Conservation (phyloP, 192 early-diverging fungal species). For the Cetraspora pellucida region DNA sequence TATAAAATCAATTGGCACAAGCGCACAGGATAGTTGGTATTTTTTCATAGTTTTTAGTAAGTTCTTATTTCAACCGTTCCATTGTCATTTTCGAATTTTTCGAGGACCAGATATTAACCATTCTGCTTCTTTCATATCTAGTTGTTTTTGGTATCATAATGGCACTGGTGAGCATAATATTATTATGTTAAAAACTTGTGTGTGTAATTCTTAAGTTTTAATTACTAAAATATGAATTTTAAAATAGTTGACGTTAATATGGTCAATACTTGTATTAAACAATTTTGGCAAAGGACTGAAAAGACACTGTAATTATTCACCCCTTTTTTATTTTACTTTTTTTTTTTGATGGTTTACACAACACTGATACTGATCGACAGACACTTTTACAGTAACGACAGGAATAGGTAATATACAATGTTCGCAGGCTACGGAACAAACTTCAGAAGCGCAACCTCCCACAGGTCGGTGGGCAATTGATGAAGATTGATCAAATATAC, state of each 20-base stretch:
- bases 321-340: neutral
- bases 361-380: too few relatives aligned
- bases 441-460: neutral
- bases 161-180: neutral
- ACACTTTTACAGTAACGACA: neutral
- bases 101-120: too few relatives aligned
- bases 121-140: neutral
- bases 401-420: neutral
- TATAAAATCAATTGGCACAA: neutral
- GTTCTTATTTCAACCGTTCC: neutral
- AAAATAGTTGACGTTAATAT: neutral
- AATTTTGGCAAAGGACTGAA: conserved; percentile 11
- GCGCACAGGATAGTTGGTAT: conserved; percentile 1
- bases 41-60: conserved; percentile 17
- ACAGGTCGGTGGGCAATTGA: conserved; percentile 6
- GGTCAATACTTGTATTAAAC: conserved; percentile 10
- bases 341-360: neutral
- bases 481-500: neutral
- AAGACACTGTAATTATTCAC: conserved; percentile 7
- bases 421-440: neutral
- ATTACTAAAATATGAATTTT: neutral
- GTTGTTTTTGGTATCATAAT: neutral
- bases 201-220: neutral
- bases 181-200: neutral
- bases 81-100: neutral